These are phyloP conservation scores for Orbilia ellipsospora DNA, from an alignment of 2,329 filamentous ascomycete genomes.

Conservation along the genomic window DNA sequence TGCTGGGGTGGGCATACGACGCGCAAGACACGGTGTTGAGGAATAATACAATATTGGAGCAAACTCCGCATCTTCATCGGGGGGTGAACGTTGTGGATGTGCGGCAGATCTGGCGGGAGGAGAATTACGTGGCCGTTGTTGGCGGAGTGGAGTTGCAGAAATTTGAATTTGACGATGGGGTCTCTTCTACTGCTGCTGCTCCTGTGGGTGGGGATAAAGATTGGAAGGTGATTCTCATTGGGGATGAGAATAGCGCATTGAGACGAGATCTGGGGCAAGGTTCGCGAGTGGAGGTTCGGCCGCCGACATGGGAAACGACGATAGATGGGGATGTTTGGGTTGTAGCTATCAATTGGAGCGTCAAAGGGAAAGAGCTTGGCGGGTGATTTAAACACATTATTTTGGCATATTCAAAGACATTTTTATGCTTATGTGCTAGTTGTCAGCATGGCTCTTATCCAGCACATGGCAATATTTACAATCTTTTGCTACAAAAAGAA, in stretches of 20 bases:
- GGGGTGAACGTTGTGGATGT: conserved; percentile 15
- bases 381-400: conserved; percentile 3
- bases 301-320: conserved; percentile 44
- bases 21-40: conserved; percentile 49
- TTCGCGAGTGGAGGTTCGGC: conserved; percentile 44
- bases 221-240: conserved; percentile 43
- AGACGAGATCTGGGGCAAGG: conserved; percentile 30
- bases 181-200: not conserved
- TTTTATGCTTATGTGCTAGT: not conserved
- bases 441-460: not conserved
- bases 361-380: conserved; percentile 15
- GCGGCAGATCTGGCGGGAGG: conserved; percentile 35
- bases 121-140: conserved; percentile 49
- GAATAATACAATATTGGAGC: conserved; percentile 45
- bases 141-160: conserved; percentile 13
- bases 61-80: conserved; percentile 20
- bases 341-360: conserved; percentile 48
- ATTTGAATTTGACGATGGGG: conserved; percentile 4
- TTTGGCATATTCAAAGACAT: not conserved
- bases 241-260: conserved; percentile 46
- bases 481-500: no score
- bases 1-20: conserved; percentile 51
- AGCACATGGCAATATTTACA: no score
- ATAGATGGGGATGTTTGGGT: conserved; percentile 27
- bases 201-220: not conserved